These are phyloP conservation scores for Xylaria longipes DNA, from an alignment of 495 filamentous ascomycete species.

Conservation along the genomic window DNA sequence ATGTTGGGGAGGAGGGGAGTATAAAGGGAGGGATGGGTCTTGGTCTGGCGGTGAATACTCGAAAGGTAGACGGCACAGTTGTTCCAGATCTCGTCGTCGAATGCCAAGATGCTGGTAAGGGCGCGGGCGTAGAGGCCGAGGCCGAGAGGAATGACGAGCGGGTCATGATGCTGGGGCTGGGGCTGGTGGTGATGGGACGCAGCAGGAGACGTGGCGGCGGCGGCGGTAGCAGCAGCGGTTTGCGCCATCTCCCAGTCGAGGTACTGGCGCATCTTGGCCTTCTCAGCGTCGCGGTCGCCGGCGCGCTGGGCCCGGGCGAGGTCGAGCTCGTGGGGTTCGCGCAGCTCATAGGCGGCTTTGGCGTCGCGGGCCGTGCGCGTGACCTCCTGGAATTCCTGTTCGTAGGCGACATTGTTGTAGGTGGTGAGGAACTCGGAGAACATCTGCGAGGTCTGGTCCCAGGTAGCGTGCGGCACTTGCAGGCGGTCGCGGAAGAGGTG, in stretches of 20 bases:
- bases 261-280: slow-evolving; percentile 72
- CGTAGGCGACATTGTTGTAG: slow-evolving; percentile 77
- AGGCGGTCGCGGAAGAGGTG: slow-evolving; percentile 77
- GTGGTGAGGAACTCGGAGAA: slow-evolving; percentile 83
- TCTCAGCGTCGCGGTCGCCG: slow-evolving; percentile 63
- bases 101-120: slow-evolving; percentile 67
- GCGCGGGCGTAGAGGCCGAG: slow-evolving; percentile 81
- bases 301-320: slow-evolving; percentile 65
- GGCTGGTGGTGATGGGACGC: background rate
- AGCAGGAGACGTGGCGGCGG: background rate
- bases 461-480: slow-evolving; percentile 78
- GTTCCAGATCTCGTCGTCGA: slow-evolving; percentile 75
- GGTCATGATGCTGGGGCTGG: slow-evolving; percentile 53
- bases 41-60: slow-evolving; percentile 45
- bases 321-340: slow-evolving; percentile 75
- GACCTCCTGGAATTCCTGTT: slow-evolving; percentile 76
- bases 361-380: slow-evolving; percentile 69
- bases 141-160: slow-evolving; percentile 63
- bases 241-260: slow-evolving; percentile 81
- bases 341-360: slow-evolving; percentile 69
- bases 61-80: slow-evolving; percentile 78
- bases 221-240: slow-evolving; percentile 35
- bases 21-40: slow-evolving; percentile 30
- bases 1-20: slow-evolving; percentile 45
- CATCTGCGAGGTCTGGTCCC: slow-evolving; percentile 82